These are phyloP conservation scores for Wallacemonas rigidus DNA, from an alignment of 208 protist species.

Conservation along the genomic window DNA sequence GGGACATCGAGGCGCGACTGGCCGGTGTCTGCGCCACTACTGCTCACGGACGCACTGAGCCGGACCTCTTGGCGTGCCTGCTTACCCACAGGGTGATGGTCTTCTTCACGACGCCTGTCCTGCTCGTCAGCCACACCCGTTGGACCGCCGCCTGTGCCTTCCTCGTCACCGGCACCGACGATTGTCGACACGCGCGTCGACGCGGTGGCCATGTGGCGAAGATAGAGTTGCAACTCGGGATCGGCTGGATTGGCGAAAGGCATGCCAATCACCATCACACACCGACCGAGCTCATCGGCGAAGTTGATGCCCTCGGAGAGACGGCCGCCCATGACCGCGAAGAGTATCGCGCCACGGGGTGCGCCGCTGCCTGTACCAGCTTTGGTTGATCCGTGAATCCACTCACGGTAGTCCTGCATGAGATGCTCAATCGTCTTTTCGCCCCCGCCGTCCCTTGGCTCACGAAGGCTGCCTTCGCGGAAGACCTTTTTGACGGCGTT, in stretches of 20 bases:
- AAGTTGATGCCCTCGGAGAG: conserved; percentile 99
- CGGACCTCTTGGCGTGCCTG: too few species aligned
- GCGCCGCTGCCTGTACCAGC: not conserved
- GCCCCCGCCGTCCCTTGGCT: not conserved
- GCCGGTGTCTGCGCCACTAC: too few species aligned
- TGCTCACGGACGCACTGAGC: too few species aligned
- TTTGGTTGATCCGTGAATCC: conserved; percentile 31
- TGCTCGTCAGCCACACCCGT: not conserved
- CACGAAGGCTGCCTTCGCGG: conserved; percentile 50
- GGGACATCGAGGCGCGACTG: not conserved
- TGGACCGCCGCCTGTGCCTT: not conserved
- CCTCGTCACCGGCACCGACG: not conserved
- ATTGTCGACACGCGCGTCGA: not conserved
- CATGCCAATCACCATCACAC: conserved; percentile 95
- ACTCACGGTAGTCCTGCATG: conserved; percentile 58
- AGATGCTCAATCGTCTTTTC: conserved; percentile 35
- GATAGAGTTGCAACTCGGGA: conserved; percentile 85
- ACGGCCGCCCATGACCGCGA: conserved; percentile 96
- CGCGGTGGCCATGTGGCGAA: conserved; percentile 60
- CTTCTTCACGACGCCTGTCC: not conserved
- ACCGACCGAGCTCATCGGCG: conserved; percentile 93
- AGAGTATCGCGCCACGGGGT: conserved; percentile 88
- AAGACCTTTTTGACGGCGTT: conserved; percentile 86
- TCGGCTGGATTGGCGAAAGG: conserved; percentile 95
- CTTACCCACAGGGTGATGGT: too few species aligned